Conservation (phyloP, 2,329 filamentous ascomycete genomes). For the Sclerotinia sclerotiorum region DNA sequence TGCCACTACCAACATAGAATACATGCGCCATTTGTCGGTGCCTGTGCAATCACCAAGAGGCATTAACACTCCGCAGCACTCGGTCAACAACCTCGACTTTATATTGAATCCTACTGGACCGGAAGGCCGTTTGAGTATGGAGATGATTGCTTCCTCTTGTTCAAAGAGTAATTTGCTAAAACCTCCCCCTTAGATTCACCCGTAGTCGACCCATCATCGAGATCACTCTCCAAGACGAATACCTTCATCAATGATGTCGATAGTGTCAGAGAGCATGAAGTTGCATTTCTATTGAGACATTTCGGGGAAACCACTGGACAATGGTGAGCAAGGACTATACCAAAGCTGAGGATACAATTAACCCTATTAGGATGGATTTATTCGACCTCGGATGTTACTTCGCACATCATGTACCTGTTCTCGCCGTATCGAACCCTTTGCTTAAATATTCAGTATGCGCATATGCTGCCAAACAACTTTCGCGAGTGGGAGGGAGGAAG, state of each 20-base stretch:
- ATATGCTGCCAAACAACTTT: slow-evolving; percentile 61
- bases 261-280: slow-evolving; percentile 52
- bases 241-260: slow-evolving; percentile 26
- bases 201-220: slow-evolving; percentile 46
- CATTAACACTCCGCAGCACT: slow-evolving; percentile 32
- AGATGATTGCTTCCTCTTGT: neutral
- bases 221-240: slow-evolving; percentile 26
- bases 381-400: slow-evolving; percentile 60
- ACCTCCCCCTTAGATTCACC: slow-evolving; percentile 44
- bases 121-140: slow-evolving; percentile 31
- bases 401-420: slow-evolving; percentile 57
- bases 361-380: slow-evolving; percentile 49
- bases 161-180: slow-evolving; percentile 27
- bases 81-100: slow-evolving; percentile 52
- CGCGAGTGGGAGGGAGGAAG: slow-evolving; percentile 53
- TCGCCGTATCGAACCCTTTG: slow-evolving; percentile 50
- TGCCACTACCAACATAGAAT: slow-evolving; percentile 47
- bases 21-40: slow-evolving; percentile 33
- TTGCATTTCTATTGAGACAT: slow-evolving; percentile 59
- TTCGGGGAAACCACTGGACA: slow-evolving; percentile 60
- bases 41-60: slow-evolving; percentile 30
- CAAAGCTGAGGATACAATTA: slow-evolving; percentile 1
- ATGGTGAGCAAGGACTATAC: slow-evolving; percentile 46
- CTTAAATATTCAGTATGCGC: slow-evolving; percentile 56
- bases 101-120: slow-evolving; percentile 49